A percentile compares a stretch with the other conserved stretches of the same genome.
phyloP scores from a whole-genome alignment of 1,284 basidiomycete species.

The Pholiota adiposa region DNA sequence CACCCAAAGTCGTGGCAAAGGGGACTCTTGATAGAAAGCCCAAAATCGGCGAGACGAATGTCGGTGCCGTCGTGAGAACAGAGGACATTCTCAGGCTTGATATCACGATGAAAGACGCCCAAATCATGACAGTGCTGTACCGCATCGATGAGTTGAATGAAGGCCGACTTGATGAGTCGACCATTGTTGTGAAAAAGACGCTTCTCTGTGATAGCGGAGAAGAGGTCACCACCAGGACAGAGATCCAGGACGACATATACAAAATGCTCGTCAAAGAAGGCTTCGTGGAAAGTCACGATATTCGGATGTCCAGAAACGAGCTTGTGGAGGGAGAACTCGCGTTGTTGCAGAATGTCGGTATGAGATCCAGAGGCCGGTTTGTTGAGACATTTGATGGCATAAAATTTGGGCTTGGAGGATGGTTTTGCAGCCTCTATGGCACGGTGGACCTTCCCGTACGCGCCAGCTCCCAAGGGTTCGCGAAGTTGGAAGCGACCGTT shows the following conservation, averaged over 20 bases:
- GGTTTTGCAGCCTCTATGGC: slow-evolving; percentile 55
- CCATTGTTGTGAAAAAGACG: slow-evolving; percentile 53
- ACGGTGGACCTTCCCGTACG: slow-evolving; percentile 83
- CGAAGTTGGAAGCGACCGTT: slow-evolving; percentile 64
- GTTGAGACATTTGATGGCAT: slow-evolving; percentile 71
- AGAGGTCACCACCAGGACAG: slow-evolving; percentile 64
- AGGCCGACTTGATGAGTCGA: slow-evolving; percentile 62
- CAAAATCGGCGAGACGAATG: slow-evolving; percentile 83
- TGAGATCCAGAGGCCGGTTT: slow-evolving; percentile 38
- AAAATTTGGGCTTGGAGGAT: slow-evolving; percentile 43
- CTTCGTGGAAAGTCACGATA: slow-evolving; percentile 79
- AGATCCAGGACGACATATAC: slow-evolving; percentile 63
- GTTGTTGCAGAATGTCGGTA: slow-evolving; percentile 41
- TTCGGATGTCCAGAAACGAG: slow-evolving; percentile 75
- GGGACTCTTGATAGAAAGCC: slow-evolving; percentile 74
- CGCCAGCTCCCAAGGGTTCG: slow-evolving; percentile 73
- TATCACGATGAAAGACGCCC: slow-evolving; percentile 84
- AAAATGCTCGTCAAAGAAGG: slow-evolving; percentile 59
- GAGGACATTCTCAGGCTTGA: slow-evolving; percentile 91
- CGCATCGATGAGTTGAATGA: slow-evolving; percentile 80
- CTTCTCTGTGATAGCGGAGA: slow-evolving; percentile 50
- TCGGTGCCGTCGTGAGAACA: slow-evolving; percentile 59
- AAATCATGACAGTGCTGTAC: slow-evolving; percentile 72
- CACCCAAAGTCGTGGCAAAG: slow-evolving; percentile 77
- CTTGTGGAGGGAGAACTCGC: slow-evolving; percentile 65